Percentiles rank a stretch among this genome's conserved stretches.
Conservation (phyloP, 805 yeast genomes). For the Wickerhamiella nectarea region DNA sequence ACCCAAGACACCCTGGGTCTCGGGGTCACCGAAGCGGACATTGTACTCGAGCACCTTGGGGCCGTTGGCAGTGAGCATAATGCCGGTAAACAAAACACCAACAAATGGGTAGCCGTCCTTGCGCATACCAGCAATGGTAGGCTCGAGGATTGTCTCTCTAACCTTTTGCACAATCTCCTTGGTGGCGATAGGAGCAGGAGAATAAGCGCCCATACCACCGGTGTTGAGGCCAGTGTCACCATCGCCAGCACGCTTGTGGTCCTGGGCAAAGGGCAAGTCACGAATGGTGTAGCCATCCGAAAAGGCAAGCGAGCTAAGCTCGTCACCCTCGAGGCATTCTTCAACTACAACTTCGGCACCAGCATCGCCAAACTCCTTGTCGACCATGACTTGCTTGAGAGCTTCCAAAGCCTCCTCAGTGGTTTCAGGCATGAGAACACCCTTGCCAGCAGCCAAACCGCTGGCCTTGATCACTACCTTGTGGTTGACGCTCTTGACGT, state of each 20-base stretch:
- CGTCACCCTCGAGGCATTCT: slow-evolving; percentile 94
- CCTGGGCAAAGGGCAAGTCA: slow-evolving; percentile 95
- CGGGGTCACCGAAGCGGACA: slow-evolving; percentile 98
- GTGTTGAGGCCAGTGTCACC: slow-evolving; percentile 92
- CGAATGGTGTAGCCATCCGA: slow-evolving; percentile 86
- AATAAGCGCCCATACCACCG: slow-evolving; percentile 99
- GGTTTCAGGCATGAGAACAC: slow-evolving; percentile 80
- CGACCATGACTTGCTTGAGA: slow-evolving; percentile 77
- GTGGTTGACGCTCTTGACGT: slow-evolving; percentile 50
- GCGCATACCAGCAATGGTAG: slow-evolving; percentile 94
- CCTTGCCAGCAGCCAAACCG: slow-evolving; percentile 98
- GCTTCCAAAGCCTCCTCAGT: slow-evolving; percentile 78
- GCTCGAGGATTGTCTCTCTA: slow-evolving; percentile 63
- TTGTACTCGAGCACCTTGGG: slow-evolving; percentile 95
- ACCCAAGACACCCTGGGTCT: slow-evolving; percentile 92
- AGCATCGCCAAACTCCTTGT: slow-evolving; percentile 77
- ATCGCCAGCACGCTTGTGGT: slow-evolving; percentile 89
- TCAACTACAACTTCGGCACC: slow-evolving; percentile 93
- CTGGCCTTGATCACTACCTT: slow-evolving; percentile 90
- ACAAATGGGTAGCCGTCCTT: slow-evolving; percentile 88
- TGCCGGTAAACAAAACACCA: slow-evolving; percentile 90
- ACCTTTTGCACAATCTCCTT: slow-evolving; percentile 56
- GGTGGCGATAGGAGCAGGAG: slow-evolving; percentile 95
- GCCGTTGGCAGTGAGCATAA: slow-evolving; percentile 75
- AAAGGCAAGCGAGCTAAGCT: slow-evolving; percentile 79